phyloP scores from a whole-genome alignment of 1,284 basidiomycete species.

The Pseudozyma tsukubaensis region DNA sequence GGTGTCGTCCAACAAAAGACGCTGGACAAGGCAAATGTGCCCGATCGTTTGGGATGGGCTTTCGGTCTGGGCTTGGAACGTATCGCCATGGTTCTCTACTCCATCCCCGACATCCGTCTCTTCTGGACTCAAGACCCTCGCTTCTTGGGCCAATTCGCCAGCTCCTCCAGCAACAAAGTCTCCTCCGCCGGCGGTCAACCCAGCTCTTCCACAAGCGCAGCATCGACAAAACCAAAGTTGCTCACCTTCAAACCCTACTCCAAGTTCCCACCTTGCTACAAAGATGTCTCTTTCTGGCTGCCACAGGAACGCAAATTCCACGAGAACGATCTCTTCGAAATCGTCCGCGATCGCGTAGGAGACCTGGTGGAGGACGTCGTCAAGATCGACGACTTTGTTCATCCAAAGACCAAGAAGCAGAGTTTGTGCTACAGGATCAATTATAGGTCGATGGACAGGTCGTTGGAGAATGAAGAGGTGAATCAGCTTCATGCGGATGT shows the following conservation, averaged over 20 bases:
- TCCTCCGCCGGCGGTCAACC: conserved; percentile 32
- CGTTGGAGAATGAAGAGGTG: conserved; percentile 88
- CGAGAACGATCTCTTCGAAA: conserved; percentile 96
- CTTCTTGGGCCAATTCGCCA: conserved; percentile 88
- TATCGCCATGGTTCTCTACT: conserved; percentile 97
- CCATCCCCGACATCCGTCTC: conserved; percentile 97
- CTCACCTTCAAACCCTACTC: conserved; percentile 67
- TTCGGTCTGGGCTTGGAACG: conserved; percentile 97
- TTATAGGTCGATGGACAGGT: conserved; percentile 96
- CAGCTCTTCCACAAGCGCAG: background rate
- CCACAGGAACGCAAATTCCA: conserved; percentile 73
- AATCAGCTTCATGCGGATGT: conserved; percentile 78
- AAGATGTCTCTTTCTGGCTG: conserved; percentile 75
- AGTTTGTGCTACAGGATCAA: conserved; percentile 91
- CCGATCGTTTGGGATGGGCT: conserved; percentile 92
- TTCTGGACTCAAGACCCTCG: conserved; percentile 94
- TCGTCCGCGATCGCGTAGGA: conserved; percentile 89
- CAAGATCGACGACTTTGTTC: conserved; percentile 88
- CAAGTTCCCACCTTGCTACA: conserved; percentile 67
- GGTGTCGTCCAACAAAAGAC: conserved; percentile 92
- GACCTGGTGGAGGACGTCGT: conserved; percentile 92
- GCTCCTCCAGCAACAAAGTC: conserved; percentile 25
- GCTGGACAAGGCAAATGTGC: conserved; percentile 76
- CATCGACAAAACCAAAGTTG: conserved; percentile 37
- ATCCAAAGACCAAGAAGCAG: conserved; percentile 84